Evolutionary conservation across 2,329 filamentous ascomycete species (phyloP).

Genomic region (Furcasterigmium furcatum): DNA sequence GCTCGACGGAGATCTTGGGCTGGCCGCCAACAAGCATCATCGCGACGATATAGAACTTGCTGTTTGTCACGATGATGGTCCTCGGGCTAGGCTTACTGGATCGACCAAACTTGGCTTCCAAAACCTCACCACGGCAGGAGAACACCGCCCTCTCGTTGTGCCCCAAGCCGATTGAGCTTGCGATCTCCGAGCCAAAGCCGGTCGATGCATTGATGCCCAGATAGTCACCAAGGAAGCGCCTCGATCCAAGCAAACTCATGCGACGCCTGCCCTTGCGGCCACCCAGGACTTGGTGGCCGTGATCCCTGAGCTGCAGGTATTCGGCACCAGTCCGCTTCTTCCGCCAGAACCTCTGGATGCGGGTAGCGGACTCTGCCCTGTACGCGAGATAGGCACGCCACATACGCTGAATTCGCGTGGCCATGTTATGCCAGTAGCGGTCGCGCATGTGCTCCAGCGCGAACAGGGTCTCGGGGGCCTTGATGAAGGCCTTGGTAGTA

Average conservation of each 20-base stretch:
- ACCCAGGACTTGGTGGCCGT: conserved; percentile 78
- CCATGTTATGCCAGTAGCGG: conserved; percentile 99
- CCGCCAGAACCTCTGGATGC: conserved; percentile 94
- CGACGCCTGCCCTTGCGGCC: conserved; percentile 87
- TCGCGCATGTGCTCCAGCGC: conserved; percentile 97
- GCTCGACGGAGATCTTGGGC: conserved; percentile 76
- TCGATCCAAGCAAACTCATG: conserved; percentile 86
- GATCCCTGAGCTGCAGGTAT: conserved; percentile 82
- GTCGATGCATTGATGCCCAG: conserved; percentile 78
- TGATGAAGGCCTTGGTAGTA: conserved; percentile 96
- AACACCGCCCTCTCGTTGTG: conserved; percentile 77
- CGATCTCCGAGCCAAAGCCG: conserved; percentile 78
- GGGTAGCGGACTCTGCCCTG: conserved; percentile 84
- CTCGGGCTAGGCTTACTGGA: conserved; percentile 92
- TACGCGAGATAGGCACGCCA: conserved; percentile 97
- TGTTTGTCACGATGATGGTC: conserved; percentile 78
- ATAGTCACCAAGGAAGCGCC: conserved; percentile 93
- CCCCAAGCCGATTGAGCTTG: conserved; percentile 68
- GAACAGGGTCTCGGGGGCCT: conserved; percentile 94
- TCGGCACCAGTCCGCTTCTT: conserved; percentile 89
- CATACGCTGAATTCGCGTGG: conserved; percentile 91
- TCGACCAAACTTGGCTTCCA: conserved; percentile 93
- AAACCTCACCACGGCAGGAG: conserved; percentile 83
- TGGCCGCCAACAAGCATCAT: conserved; percentile 82
- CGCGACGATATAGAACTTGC: conserved; percentile 84